Conservation (phyloP, 169 alveolate genomes). For the Eimeria sp. region DNA sequence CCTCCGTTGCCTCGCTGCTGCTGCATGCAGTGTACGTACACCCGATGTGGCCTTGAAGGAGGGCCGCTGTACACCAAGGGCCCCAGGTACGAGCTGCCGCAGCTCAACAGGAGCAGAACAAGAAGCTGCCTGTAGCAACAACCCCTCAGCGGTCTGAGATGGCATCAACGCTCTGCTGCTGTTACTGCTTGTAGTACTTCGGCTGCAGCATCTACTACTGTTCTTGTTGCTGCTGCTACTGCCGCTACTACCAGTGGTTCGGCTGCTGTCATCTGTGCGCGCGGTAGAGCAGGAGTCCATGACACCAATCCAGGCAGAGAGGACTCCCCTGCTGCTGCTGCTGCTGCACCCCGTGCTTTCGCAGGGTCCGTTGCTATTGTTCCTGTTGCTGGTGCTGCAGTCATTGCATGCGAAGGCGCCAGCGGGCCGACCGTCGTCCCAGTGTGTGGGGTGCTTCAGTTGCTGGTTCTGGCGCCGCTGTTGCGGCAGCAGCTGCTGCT, state of each 20-base stretch:
- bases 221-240: background rate
- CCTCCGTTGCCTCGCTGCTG: conserved; percentile 49
- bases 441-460: conserved; percentile 28
- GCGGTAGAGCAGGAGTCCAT: background rate
- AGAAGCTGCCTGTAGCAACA: conserved; percentile 52
- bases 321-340: conserved; percentile 6
- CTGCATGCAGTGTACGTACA: conserved; percentile 39
- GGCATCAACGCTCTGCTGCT: background rate
- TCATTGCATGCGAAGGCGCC: conserved; percentile 42
- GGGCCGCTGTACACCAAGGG: background rate
- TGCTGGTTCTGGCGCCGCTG: background rate
- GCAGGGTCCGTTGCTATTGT: background rate
- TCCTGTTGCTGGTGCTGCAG: conserved; percentile 26
- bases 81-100: conserved; percentile 30
- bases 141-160: conserved; percentile 9
- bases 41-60: conserved; percentile 29
- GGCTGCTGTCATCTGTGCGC: background rate
- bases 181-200: background rate
- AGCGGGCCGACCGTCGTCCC: conserved; percentile 51
- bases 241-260: background rate
- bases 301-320: background rate
- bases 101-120: conserved; percentile 35
- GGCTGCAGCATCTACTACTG: background rate
- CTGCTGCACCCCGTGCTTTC: background rate
- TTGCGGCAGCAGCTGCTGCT: conserved; percentile 7